Percentiles rank a stretch among this genome's conserved stretches.
Evolutionary conservation across 2,329 filamentous ascomycete genomes (phyloP).

Genomic region (Myriosclerotinia scirpicola): DNA sequence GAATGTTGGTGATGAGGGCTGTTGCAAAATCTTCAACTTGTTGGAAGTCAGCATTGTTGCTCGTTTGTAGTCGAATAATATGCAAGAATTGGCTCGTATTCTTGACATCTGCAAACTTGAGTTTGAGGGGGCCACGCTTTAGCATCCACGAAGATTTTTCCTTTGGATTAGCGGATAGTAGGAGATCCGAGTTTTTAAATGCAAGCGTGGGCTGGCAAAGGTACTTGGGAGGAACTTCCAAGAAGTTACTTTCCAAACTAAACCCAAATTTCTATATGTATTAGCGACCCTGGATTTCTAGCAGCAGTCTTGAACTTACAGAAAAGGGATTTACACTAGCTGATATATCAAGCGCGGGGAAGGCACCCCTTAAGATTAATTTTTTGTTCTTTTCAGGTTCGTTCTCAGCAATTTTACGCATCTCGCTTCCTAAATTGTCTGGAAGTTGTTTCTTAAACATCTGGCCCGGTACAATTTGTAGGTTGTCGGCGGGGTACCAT

Average conservation of each 20-base stretch:
- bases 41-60: accelerated
- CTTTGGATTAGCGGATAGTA: background rate
- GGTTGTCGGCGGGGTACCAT: background rate
- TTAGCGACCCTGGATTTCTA: background rate
- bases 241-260: background rate
- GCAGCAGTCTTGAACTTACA: background rate
- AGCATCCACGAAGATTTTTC: slow-evolving; percentile 5
- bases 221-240: background rate
- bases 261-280: background rate
- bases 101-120: background rate
- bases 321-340: background rate
- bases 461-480: background rate
- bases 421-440: background rate
- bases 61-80: background rate
- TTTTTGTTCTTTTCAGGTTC: background rate
- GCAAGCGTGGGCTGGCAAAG: background rate
- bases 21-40: background rate
- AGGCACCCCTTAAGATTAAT: background rate
- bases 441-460: background rate
- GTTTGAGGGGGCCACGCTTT: background rate
- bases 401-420: background rate
- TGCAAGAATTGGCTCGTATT: background rate
- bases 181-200: background rate
- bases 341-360: background rate
- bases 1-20: background rate